A percentile compares a stretch with the other conserved stretches of the same genome.
Evolutionary conservation across 2,329 filamentous ascomycete genomes (phyloP).

Genomic region (Claviceps fusiformis): DNA sequence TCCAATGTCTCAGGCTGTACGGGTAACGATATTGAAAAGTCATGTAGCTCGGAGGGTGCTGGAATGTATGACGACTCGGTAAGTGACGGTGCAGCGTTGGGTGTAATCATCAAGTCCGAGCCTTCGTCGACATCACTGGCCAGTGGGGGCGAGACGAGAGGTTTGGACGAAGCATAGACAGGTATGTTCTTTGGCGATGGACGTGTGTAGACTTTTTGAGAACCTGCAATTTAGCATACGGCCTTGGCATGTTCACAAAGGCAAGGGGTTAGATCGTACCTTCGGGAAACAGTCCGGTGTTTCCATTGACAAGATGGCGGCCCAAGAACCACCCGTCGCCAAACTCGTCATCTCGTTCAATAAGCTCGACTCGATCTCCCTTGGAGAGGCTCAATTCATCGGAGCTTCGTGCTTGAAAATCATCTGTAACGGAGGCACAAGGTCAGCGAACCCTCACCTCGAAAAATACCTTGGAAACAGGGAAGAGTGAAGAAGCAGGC

Average conservation of each 20-base stretch:
- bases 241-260: slow-evolving; percentile 5
- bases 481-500: neutral
- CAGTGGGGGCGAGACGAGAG: slow-evolving; percentile 18
- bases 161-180: slow-evolving; percentile 17
- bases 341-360: slow-evolving; percentile 80
- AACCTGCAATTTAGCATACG: slow-evolving; percentile 14
- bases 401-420: slow-evolving; percentile 80
- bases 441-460: slow-evolving; percentile 1
- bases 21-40: slow-evolving; percentile 27
- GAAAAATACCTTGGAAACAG: neutral
- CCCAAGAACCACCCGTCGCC: slow-evolving; percentile 78
- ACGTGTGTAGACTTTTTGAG: slow-evolving; percentile 44
- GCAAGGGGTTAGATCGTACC: slow-evolving; percentile 32
- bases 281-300: slow-evolving; percentile 71
- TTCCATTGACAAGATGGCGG: slow-evolving; percentile 57
- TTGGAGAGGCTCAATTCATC: slow-evolving; percentile 85
- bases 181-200: slow-evolving; percentile 35
- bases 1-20: slow-evolving; percentile 27
- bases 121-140: slow-evolving; percentile 13
- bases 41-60: slow-evolving; percentile 19
- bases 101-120: slow-evolving; percentile 10
- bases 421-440: slow-evolving; percentile 43
- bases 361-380: slow-evolving; percentile 69
- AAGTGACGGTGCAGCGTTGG: slow-evolving; percentile 17
- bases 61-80: slow-evolving; percentile 13